Base-by-base conservation (phyloP, 2,329 filamentous ascomycete species). In the Westerdykella aurantiaca region DNA sequence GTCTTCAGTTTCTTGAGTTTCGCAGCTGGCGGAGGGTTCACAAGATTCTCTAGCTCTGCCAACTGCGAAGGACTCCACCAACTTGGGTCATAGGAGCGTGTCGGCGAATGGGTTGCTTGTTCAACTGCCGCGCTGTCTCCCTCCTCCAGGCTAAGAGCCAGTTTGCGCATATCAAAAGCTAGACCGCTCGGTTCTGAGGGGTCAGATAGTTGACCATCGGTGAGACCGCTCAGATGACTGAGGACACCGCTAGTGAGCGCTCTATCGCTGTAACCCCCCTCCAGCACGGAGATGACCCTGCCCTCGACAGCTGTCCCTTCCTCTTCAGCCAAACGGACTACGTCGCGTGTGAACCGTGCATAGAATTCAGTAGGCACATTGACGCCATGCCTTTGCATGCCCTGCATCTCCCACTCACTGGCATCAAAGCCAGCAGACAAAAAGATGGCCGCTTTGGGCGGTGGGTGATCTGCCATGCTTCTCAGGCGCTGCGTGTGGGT, bases 351-450 rank as follows among this genome's bases (percentile, higher is more conserved):
- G 51, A 98, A 85, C 1, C 86, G 82, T 39, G 93, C 93, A 62
- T 97, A 98, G 64, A 98, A 98, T 42, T 91, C 88, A 0, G 91
- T 98, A 0, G 93, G 91, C 2, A 98, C 93, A 60, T 95, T 95
- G 58, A 95, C 90, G 45, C 86, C 85, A 67, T 98, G 93, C 38
- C 93, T 80, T 68, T 98, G 93, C 93, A 98, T 98, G 3, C 88
- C 88, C 4, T 79, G 75, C 14, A 86, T 83, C 66, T 98, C 93
- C 82, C 87, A 94, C 63, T 98, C 89, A 61, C 90, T 96, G 3
- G 93, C 93, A 69, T 98, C 93, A 53, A 98, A 98, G 0, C 93
- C 94, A 2, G 93, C 90, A 37, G 91, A 97, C 39, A 98, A 72
- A 69, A 98, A 98, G 37, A 98, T 89, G 29, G 88, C 91, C 2